Percentiles rank a stretch among this genome's conserved stretches.
Evolutionary conservation across 2,329 filamentous ascomycete species (phyloP).

Genomic region (Volutella citrinella): DNA sequence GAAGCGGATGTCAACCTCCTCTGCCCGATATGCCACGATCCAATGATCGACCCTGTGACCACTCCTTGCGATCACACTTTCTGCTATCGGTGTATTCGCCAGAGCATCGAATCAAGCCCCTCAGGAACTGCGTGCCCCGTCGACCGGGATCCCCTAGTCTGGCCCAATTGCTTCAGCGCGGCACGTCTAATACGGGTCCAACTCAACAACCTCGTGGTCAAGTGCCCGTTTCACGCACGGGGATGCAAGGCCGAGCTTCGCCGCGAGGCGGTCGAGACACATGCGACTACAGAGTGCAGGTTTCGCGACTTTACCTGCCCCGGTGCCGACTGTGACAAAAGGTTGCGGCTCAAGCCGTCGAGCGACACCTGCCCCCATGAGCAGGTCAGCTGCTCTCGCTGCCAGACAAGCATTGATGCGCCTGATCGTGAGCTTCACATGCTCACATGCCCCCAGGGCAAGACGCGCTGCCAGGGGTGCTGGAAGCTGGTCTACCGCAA

Average conservation of each 20-base stretch:
- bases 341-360: constrained; percentile 48
- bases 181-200: constrained; percentile 55
- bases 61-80: constrained; percentile 65
- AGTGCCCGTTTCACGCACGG: constrained; percentile 51
- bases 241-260: constrained; percentile 51
- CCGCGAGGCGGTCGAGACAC: constrained; percentile 53
- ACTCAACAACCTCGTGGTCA: constrained; percentile 57
- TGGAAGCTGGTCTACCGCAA: constrained; percentile 41
- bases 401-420: constrained; percentile 46
- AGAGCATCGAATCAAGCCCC: constrained; percentile 38
- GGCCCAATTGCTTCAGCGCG: constrained; percentile 39
- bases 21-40: constrained; percentile 57
- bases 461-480: constrained; percentile 49
- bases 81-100: constrained; percentile 54
- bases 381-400: constrained; percentile 50
- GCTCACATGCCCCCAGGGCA: constrained; percentile 43
- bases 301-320: constrained; percentile 57
- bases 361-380: constrained; percentile 55
- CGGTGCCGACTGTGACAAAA: constrained; percentile 48
- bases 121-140: constrained; percentile 51
- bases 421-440: constrained; percentile 37
- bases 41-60: constrained; percentile 58
- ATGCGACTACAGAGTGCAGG: constrained; percentile 55
- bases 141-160: constrained; percentile 46
- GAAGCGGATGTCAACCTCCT: constrained; percentile 47